These are phyloP conservation scores for Metschnikowia corniflorae DNA, from an alignment of 805 yeast species.

Conservation along the genomic window DNA sequence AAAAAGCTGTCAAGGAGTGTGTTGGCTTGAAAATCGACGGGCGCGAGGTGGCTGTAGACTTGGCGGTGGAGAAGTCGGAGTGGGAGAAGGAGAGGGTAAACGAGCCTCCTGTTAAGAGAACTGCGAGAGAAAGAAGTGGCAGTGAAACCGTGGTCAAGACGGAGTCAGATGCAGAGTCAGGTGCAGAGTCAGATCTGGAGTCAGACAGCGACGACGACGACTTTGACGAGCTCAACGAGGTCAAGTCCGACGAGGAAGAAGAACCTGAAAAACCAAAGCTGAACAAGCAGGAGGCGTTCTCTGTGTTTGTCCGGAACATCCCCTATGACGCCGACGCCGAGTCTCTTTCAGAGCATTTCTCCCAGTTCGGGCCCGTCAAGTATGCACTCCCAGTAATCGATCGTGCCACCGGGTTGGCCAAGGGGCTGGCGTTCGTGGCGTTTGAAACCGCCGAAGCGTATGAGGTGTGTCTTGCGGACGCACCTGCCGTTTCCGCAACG, in stretches of 20 bases:
- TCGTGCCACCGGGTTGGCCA: constrained; percentile 77
- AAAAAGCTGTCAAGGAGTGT: constrained; percentile 70
- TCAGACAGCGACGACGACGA: constrained; percentile 23
- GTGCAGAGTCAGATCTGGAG: constrained; percentile 27
- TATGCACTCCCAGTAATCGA: constrained; percentile 94
- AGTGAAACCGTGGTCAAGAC: constrained; percentile 32
- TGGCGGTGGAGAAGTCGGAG: constrained; percentile 81
- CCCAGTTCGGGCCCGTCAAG: constrained; percentile 78
- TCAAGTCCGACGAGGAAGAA: constrained; percentile 20
- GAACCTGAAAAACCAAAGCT: constrained; percentile 32
- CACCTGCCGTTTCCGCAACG: constrained; percentile 64
- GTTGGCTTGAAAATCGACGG: constrained; percentile 80
- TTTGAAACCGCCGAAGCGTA: constrained; percentile 62
- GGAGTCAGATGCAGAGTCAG: constrained; percentile 33
- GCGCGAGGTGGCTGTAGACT: constrained; percentile 90
- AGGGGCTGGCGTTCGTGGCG: constrained; percentile 94
- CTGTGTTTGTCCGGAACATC: constrained; percentile 85
- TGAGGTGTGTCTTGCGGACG: constrained; percentile 64
- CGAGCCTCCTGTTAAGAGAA: constrained; percentile 25
- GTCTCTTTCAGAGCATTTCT: constrained; percentile 70
- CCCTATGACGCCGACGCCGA: constrained; percentile 94
- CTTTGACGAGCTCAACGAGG: constrained; percentile 27
- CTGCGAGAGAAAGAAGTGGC: constrained; percentile 27
- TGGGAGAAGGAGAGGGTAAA: constrained; percentile 59
- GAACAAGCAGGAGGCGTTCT: constrained; percentile 65